Evolutionary conservation across 169 alveolate species (phyloP).

Genomic region (Cryptosporidium baileyi): DNA sequence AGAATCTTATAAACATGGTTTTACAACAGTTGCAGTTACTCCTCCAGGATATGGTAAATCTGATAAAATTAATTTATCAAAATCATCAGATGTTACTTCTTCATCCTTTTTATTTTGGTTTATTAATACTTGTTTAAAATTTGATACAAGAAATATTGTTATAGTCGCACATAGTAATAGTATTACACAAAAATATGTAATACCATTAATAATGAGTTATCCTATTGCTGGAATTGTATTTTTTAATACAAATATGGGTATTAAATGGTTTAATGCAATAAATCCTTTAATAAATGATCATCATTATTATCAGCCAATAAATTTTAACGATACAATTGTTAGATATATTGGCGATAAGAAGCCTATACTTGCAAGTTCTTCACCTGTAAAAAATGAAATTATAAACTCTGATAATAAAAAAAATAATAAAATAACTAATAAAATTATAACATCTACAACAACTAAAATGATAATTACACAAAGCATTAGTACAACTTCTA

Average conservation of each 20-base stretch:
- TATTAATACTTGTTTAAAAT: constrained; percentile 11
- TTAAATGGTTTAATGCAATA: constrained; percentile 62
- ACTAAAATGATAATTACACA: too few species aligned
- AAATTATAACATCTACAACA: too few species aligned
- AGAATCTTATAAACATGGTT: constrained; percentile 25
- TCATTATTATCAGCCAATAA: constrained; percentile 46
- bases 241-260: constrained; percentile 68
- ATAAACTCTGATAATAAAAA: neutral
- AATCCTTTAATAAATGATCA: constrained; percentile 64
- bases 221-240: constrained; percentile 63
- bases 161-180: constrained; percentile 55
- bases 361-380: neutral
- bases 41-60: constrained; percentile 68
- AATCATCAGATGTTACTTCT: neutral
- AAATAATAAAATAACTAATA: neutral
- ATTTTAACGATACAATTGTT: constrained; percentile 28
- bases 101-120: constrained; percentile 55
- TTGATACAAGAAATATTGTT: constrained; percentile 17
- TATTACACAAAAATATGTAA: constrained; percentile 54
- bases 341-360: constrained; percentile 65
- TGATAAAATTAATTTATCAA: neutral
- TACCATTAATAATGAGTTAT: constrained; percentile 61
- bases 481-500: too few species aligned
- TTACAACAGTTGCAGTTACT: constrained; percentile 6
- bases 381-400: neutral